phyloP scores from a whole-genome alignment of 2,329 filamentous ascomycete genomes.

The Aureobasidium sp. region DNA sequence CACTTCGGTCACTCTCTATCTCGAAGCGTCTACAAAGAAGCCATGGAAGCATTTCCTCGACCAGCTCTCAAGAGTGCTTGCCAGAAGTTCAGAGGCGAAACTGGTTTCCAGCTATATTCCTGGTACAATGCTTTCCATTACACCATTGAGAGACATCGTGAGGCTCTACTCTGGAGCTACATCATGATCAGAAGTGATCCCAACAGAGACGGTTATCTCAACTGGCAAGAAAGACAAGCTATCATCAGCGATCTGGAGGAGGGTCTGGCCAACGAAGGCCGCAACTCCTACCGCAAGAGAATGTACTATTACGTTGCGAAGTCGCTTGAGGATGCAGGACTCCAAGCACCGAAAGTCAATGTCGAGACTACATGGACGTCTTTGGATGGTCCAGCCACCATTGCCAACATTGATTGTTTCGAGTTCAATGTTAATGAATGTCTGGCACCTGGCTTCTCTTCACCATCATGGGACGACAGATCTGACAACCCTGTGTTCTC shows the following conservation, averaged over 20 bases:
- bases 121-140: slow-evolving; percentile 51
- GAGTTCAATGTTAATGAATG: slow-evolving; percentile 48
- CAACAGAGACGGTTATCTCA: slow-evolving; percentile 45
- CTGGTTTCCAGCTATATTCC: slow-evolving; percentile 48
- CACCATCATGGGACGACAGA: slow-evolving; percentile 37
- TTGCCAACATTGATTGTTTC: slow-evolving; percentile 45
- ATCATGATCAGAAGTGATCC: slow-evolving; percentile 44
- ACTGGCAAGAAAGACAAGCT: slow-evolving; percentile 43
- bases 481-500: slow-evolving; percentile 43
- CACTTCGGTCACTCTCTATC: slow-evolving; percentile 50
- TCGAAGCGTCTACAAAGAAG: slow-evolving; percentile 43
- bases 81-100: slow-evolving; percentile 49
- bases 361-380: slow-evolving; percentile 48
- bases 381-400: slow-evolving; percentile 45
- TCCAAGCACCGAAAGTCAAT: slow-evolving; percentile 46
- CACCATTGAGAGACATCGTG: slow-evolving; percentile 48
- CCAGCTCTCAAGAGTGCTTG: slow-evolving; percentile 44
- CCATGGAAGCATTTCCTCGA: slow-evolving; percentile 46
- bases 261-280: slow-evolving; percentile 39
- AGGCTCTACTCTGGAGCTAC: slow-evolving; percentile 50
- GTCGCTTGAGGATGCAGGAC: slow-evolving; percentile 41
- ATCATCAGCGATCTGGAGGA: slow-evolving; percentile 42
- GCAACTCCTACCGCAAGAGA: slow-evolving; percentile 37
- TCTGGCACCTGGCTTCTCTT: slow-evolving; percentile 46
- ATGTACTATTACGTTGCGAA: slow-evolving; percentile 44